Conservation (phyloP, 1,284 basidiomycete genomes). For the Ganoderma multipileum region DNA sequence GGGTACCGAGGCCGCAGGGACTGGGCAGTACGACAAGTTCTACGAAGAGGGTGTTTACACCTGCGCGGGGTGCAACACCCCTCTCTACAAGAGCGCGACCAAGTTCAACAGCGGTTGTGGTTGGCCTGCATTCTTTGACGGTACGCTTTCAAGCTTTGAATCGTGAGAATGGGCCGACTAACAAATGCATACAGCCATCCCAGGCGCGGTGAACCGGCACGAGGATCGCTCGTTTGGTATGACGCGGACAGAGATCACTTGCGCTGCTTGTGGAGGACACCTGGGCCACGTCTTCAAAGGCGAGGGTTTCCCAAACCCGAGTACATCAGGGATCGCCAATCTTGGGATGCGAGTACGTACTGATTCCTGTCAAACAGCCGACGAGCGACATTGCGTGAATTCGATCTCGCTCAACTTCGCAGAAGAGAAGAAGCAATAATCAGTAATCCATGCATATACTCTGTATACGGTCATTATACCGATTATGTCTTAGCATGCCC, state of each 20-base stretch:
- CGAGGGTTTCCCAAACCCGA: constrained; percentile 80
- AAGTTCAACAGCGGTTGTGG: constrained; percentile 96
- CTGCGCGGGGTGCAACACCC: constrained; percentile 74
- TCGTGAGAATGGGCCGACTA: background rate
- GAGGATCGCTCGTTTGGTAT: constrained; percentile 66
- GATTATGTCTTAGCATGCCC: background rate
- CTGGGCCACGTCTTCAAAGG: constrained; percentile 95
- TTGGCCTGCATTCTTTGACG: constrained; percentile 98
- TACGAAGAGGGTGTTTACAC: constrained; percentile 72
- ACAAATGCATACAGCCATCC: constrained; percentile 64
- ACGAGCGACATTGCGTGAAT: constrained; percentile 92
- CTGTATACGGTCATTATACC: background rate
- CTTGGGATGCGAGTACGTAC: constrained; percentile 29
- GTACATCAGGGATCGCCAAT: constrained; percentile 46
- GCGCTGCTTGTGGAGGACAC: constrained; percentile 88
- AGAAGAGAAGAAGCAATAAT: constrained; percentile 47
- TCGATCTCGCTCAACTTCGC: constrained; percentile 86
- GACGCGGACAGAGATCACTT: constrained; percentile 79
- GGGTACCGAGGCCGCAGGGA: constrained; percentile 84
- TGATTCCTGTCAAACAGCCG: constrained; percentile 50
- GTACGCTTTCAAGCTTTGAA: constrained; percentile 42
- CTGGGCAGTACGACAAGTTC: constrained; percentile 81
- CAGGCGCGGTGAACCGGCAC: constrained; percentile 85
- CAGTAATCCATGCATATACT: constrained; percentile 11
- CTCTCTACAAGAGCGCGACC: constrained; percentile 86